Evolutionary conservation across 2,329 filamentous ascomycete species (phyloP).

Genomic region (Ascocoryne sarcoides): DNA sequence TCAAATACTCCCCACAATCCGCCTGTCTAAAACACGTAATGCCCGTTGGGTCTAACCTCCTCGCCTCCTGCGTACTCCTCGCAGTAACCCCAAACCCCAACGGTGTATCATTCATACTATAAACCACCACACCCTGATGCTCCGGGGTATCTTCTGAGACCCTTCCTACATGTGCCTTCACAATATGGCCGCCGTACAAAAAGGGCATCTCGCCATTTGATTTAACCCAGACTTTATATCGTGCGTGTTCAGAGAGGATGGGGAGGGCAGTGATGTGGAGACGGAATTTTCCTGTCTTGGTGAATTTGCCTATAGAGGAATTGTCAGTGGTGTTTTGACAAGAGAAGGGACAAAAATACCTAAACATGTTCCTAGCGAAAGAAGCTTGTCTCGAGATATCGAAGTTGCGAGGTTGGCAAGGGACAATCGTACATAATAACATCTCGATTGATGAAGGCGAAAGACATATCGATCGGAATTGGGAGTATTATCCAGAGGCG

Average conservation of each 20-base stretch:
- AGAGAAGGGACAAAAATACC: slow-evolving; percentile 32
- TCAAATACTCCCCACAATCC: slow-evolving; percentile 88
- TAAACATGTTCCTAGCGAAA: slow-evolving; percentile 83
- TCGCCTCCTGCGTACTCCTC: slow-evolving; percentile 74
- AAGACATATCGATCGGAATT: slow-evolving; percentile 77
- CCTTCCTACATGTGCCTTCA: slow-evolving; percentile 68
- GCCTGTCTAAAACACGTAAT: slow-evolving; percentile 86
- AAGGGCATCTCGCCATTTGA: slow-evolving; percentile 96
- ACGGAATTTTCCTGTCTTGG: slow-evolving; percentile 91
- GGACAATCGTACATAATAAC: slow-evolving; percentile 86
- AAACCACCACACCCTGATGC: slow-evolving; percentile 84
- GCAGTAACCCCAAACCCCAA: slow-evolving; percentile 88
- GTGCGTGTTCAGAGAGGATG: slow-evolving; percentile 79
- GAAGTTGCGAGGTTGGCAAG: slow-evolving; percentile 88
- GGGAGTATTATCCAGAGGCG: slow-evolving; percentile 57
- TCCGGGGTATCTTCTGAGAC: slow-evolving; percentile 90
- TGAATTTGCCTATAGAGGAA: slow-evolving; percentile 75
- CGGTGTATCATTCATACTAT: slow-evolving; percentile 89
- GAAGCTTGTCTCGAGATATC: slow-evolving; percentile 69
- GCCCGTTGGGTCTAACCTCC: slow-evolving; percentile 80
- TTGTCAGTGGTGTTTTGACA: slow-evolving; percentile 10
- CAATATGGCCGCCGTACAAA: slow-evolving; percentile 84
- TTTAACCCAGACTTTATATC: slow-evolving; percentile 97
- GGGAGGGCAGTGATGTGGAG: slow-evolving; percentile 84
- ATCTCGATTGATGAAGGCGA: slow-evolving; percentile 67